Base-by-base conservation (phyloP, 2,329 filamentous ascomycete species). In the Colletotrichum sp. region DNA sequence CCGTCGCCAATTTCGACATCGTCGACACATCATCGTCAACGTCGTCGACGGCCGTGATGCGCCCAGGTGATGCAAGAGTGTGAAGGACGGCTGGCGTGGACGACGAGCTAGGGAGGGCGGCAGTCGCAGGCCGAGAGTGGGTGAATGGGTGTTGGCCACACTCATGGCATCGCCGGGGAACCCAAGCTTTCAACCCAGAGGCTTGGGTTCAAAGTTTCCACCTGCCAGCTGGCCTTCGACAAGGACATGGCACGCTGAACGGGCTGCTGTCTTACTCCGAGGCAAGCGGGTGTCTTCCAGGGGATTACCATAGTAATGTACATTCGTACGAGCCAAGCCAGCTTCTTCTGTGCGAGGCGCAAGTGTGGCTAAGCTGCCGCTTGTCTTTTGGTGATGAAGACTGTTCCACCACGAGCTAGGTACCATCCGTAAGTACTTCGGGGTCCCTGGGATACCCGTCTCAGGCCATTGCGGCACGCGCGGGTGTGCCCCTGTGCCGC, bases 311-410 rank as follows among this genome's bases (percentile, higher is more conserved):
- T 36, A 16, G 34, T 39, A 34, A 34, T 34, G 32, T 7, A 39
- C 36, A 39, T 39, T 5, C 44, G 15, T 32, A 68, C 26, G 22
- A 55, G n/a, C 48, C 28, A 44, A 68, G 24, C n/a, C 18, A 24
- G 15, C 26, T 39, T 34, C 36, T 24, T 7, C 24, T 57, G 26
- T 34, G 12, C 26, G 52, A 55, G 63, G 72, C 72, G 68, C 72
- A 68, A 68, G 52, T 63, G 72, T 72, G 72, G 68, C 68, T 72
- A 22, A 67, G 72, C 30, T 18, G 32, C n/a, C 22, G 22, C 26
- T 22, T 55, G 36, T 36, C 30, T 36, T 36, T 36, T 52, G 65
- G 65, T 26, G n/a, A 69, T 44, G 30, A 62, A 32, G 32, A 62
- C 30, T 32, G 28, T 57, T 3, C 24, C 52, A 16, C 52, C n/a